A percentile compares a stretch with the other conserved stretches of the same genome.
These are phyloP conservation scores for Kodamaea laetipori DNA, from an alignment of 805 yeast species.

Conservation along the genomic window DNA sequence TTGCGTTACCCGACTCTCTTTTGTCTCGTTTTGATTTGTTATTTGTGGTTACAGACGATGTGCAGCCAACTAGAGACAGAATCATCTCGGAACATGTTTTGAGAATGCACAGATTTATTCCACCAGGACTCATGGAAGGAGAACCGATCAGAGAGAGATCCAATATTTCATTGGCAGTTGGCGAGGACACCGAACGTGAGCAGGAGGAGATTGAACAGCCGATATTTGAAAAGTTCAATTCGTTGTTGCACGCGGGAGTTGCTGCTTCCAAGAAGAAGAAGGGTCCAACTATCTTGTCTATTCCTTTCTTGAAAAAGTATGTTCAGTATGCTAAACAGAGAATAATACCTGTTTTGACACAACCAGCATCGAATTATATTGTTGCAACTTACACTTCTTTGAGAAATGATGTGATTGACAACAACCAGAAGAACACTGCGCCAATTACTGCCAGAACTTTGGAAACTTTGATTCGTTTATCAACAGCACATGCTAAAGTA, in stretches of 20 bases:
- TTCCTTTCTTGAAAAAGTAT: constrained; percentile 87
- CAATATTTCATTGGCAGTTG: constrained; percentile 76
- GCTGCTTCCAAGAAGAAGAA: constrained; percentile 24
- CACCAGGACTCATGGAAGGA: constrained; percentile 88
- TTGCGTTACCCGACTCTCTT: constrained; percentile 94
- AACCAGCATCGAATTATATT: constrained; percentile 76
- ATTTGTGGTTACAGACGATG: constrained; percentile 95
- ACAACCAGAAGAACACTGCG: constrained; percentile 74
- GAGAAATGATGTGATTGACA: constrained; percentile 68
- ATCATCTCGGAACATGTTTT: constrained; percentile 91
- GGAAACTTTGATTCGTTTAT: constrained; percentile 90
- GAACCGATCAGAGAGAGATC: constrained; percentile 85
- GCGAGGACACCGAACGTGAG: constrained; percentile 55
- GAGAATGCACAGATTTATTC: constrained; percentile 86
- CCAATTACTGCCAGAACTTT: constrained; percentile 98
- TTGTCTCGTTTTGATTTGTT: constrained; percentile 94
- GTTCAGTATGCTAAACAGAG: constrained; percentile 92
- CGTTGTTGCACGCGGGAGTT: constrained; percentile 81
- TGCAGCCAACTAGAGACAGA: constrained; percentile 81
- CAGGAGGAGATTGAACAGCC: constrained; percentile 47
- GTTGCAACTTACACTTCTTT: constrained; percentile 77
- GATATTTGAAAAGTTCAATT: constrained; percentile 83
- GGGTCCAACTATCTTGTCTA: constrained; percentile 51
- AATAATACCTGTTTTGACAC: constrained; percentile 75
- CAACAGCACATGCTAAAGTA: constrained; percentile 98